phyloP scores from a whole-genome alignment of 345 rosid species.

The Pistacia atlantica region DNA sequence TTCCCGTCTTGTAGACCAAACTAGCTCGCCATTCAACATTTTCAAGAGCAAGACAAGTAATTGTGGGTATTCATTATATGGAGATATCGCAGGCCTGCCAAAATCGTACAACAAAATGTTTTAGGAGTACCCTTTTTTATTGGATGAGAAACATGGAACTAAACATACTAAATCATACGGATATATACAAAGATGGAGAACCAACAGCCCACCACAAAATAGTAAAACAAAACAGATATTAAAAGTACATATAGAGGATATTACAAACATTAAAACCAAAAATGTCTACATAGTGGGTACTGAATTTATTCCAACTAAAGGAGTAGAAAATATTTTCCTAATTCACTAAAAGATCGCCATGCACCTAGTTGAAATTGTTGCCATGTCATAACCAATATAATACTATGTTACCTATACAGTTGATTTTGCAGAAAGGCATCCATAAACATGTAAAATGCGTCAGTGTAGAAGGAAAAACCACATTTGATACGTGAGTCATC shows the following conservation, averaged over 20 bases:
- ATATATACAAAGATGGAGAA: too few relatives aligned
- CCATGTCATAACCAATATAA: background rate
- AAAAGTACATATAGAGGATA: background rate
- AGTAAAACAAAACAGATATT: background rate
- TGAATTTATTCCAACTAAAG: slow-evolving; percentile 10
- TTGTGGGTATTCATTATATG: slow-evolving; percentile 88
- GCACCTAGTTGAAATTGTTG: too few relatives aligned
- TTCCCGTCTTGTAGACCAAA: slow-evolving; percentile 98
- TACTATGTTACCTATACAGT: background rate
- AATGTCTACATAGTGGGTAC: background rate
- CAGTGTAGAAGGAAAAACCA: background rate
- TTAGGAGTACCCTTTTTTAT: too few relatives aligned
- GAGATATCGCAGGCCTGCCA: slow-evolving; percentile 89
- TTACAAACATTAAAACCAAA: background rate
- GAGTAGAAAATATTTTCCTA: background rate
- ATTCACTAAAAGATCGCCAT: background rate
- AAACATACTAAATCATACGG: too few relatives aligned
- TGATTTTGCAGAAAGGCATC: background rate
- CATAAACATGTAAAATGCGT: background rate
- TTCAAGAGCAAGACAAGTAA: slow-evolving; percentile 94
- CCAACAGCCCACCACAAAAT: too few relatives aligned
- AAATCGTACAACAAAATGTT: background rate
- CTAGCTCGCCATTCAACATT: slow-evolving; percentile 90
- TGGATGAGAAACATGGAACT: too few relatives aligned
- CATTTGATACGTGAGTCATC: background rate